These are phyloP conservation scores for Dioscorea cayenensis DNA, from an alignment of 116 monocot species.

Conservation along the genomic window DNA sequence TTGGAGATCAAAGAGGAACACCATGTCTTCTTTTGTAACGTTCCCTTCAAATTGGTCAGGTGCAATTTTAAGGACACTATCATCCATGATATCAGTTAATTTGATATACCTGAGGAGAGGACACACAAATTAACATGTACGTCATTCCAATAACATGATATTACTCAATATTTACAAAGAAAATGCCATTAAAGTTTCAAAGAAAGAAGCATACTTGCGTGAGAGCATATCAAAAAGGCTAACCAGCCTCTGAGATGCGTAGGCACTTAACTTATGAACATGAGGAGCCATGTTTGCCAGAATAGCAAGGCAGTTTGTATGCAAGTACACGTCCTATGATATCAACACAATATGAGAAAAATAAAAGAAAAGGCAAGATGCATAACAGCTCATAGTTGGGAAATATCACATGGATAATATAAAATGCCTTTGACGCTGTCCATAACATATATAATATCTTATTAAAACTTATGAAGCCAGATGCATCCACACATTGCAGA, in stretches of 20 bases:
- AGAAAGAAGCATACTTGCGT: slow-evolving; percentile 60
- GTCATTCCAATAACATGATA: neutral
- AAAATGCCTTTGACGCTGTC: too few species aligned
- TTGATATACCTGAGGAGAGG: slow-evolving; percentile 59
- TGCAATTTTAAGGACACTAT: slow-evolving; percentile 39
- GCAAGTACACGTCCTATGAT: slow-evolving; percentile 82
- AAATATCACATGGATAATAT: too few species aligned
- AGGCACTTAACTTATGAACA: slow-evolving; percentile 82
- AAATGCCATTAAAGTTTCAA: neutral
- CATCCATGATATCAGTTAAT: slow-evolving; percentile 70
- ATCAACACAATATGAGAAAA: neutral
- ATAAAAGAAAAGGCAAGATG: neutral
- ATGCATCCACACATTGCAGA: neutral
- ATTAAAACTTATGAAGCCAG: neutral
- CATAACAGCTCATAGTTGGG: too few species aligned
- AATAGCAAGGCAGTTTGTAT: slow-evolving; percentile 95
- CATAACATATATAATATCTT: too few species aligned
- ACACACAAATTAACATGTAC: neutral
- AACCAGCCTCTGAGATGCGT: slow-evolving; percentile 97
- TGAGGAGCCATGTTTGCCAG: slow-evolving; percentile 99
- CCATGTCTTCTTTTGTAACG: slow-evolving; percentile 63
- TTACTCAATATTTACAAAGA: neutral
- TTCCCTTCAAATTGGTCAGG: slow-evolving; percentile 40
- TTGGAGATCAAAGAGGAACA: slow-evolving; percentile 16
- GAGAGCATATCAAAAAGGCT: slow-evolving; percentile 99